Evolutionary conservation across 2,329 filamentous ascomycete species (phyloP), one percentile per base, ranked within the genome.

Genomic region (Phialophora macrospora): DNA sequence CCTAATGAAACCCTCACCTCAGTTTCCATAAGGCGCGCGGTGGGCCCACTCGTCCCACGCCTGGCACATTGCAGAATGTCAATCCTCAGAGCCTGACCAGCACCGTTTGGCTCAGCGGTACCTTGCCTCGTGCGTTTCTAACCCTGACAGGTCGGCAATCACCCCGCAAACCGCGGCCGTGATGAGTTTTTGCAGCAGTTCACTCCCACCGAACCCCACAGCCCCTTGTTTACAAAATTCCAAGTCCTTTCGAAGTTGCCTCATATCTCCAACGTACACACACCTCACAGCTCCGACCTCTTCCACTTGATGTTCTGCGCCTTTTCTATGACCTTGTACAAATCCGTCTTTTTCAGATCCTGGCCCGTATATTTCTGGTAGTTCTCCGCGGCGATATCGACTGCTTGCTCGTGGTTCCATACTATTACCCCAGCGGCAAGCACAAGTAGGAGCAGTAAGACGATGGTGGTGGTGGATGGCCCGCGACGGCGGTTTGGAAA

Each of bases 291-390:
- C 59, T 62, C 59, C 24, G 49, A 55, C 17, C 59, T 41, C 51
- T 62, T 62, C 59, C 59, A 62, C 49, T 55, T 55, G 20, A 62
- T 62, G 0, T 62, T 62, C 59, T 62, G 59, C 49, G 51, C 51
- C 51, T 62, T 62, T 22, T 62, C 59, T 22, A 62, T 55, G 11
- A 55, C 59, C 51, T 62, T 62, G 34, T 55, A 62, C 17, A 62
- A 34, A 11, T 62, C 59, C 24, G 59, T 62, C 17, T 62, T 34
- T 24, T 62, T 62, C 1, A 62, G 22, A 32, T 62, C 59, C 20
- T 62, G 59, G 17, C 59, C 59, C 14, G 51, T 62, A 11, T 46
- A 46, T 34, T 62, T 62, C 49, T 62, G 59, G 26, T 62, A 62
- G n/a, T 62, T 44, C 34, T 62, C 59, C 6, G 59, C 49, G n/a